Conservation (phyloP, 257 asterid genomes). For the Scutellaria baicalensis region DNA sequence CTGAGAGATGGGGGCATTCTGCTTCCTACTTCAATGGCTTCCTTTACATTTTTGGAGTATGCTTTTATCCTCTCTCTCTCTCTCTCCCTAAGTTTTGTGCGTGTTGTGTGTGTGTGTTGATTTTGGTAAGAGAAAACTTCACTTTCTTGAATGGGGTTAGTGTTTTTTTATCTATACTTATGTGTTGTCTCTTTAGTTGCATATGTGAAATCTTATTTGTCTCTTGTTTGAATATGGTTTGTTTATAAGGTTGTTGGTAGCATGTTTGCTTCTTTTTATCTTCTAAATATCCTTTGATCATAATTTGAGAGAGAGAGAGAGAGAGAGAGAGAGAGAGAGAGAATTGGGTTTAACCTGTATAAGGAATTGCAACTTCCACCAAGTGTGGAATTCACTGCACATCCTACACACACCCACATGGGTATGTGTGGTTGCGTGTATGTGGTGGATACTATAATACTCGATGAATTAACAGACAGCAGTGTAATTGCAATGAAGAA, state of each 20-base stretch:
- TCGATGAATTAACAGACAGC: too few relatives aligned
- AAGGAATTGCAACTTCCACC: background rate
- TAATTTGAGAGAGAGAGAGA: background rate
- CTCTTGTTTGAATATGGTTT: background rate
- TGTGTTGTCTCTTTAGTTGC: conserved; percentile 6
- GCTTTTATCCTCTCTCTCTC: background rate
- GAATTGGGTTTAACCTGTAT: background rate
- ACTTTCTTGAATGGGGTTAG: conserved; percentile 30
- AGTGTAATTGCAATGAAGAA: too few relatives aligned
- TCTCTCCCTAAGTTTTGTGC: background rate
- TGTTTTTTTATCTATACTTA: conserved; percentile 11
- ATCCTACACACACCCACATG: too few relatives aligned
- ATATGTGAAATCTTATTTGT: background rate
- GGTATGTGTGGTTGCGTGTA: too few relatives aligned
- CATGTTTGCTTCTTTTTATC: background rate
- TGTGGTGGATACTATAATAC: too few relatives aligned
- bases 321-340: background rate
- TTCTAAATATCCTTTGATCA: background rate
- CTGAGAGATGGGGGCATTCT: conserved; percentile 99
- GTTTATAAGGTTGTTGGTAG: background rate
- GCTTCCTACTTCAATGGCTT: conserved; percentile 72
- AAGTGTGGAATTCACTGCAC: too few relatives aligned
- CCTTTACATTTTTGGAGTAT: conserved; percentile 78
- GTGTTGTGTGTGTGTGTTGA: background rate
- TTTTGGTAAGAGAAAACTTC: conserved; percentile 27